These are phyloP conservation scores for Exserohilum rostratum DNA, from an alignment of 2,329 filamentous ascomycete genomes.

Conservation along the genomic window DNA sequence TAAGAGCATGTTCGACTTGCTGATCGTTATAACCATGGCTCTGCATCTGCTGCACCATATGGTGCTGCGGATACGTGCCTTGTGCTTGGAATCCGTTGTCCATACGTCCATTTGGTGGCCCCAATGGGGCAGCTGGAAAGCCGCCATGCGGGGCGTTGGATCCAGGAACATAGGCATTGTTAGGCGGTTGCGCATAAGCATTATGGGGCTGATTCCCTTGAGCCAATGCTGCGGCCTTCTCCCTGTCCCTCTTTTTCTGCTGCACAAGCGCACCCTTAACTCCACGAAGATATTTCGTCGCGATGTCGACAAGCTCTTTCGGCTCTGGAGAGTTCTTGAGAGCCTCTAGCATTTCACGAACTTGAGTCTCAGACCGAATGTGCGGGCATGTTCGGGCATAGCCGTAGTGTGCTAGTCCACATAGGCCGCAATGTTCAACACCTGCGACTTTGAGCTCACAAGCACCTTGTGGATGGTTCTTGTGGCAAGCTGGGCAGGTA, in stretches of 20 bases:
- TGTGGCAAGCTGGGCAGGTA: slow-evolving; percentile 61
- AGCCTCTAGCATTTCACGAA: slow-evolving; percentile 68
- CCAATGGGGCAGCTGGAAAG: background rate
- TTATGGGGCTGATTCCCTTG: slow-evolving; percentile 2
- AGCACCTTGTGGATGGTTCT: slow-evolving; percentile 61
- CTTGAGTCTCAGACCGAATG: slow-evolving; percentile 66
- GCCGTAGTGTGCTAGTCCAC: slow-evolving; percentile 67
- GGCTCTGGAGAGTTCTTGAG: slow-evolving; percentile 65
- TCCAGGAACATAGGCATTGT: background rate
- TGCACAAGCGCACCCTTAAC: slow-evolving; percentile 63
- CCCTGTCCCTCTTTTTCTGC: slow-evolving; percentile 53
- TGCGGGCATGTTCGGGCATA: slow-evolving; percentile 64
- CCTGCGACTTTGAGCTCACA: slow-evolving; percentile 67
- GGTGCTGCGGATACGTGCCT: slow-evolving; percentile 8
- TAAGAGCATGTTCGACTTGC: slow-evolving; percentile 35
- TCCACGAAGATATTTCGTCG: slow-evolving; percentile 62
- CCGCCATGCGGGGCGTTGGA: background rate
- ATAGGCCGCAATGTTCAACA: slow-evolving; percentile 67
- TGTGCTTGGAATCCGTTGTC: slow-evolving; percentile 6
- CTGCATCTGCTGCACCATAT: slow-evolving; percentile 18
- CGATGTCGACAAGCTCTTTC: slow-evolving; percentile 58
- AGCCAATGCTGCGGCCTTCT: slow-evolving; percentile 28
- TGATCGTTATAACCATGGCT: slow-evolving; percentile 27
- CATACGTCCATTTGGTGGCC: background rate
- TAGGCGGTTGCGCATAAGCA: background rate